These are phyloP conservation scores for Hortaea sp. DNA, from an alignment of 2,329 filamentous ascomycete genomes.

Conservation along the genomic window DNA sequence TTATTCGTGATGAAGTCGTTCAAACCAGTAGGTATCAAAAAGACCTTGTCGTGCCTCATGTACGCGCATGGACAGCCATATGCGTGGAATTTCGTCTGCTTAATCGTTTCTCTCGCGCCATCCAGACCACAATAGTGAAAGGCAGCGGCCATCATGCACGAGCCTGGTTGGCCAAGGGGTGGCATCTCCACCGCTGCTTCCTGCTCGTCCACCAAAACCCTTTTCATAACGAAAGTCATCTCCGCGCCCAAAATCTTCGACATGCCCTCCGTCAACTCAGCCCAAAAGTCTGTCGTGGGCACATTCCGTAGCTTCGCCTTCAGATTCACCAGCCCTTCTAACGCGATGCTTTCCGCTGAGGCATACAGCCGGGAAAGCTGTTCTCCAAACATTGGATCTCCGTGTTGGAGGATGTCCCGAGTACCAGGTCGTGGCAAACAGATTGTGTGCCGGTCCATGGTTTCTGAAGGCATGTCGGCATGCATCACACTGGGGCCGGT, in stretches of 20 bases:
- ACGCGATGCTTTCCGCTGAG: slow-evolving; percentile 48
- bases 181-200: slow-evolving; percentile 50
- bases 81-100: slow-evolving; percentile 54
- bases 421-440: slow-evolving; percentile 14
- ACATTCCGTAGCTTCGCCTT: slow-evolving; percentile 46
- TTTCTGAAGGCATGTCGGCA: too few species aligned
- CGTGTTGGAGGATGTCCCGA: slow-evolving; percentile 5
- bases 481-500: too few species aligned
- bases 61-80: slow-evolving; percentile 56
- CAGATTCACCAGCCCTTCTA: slow-evolving; percentile 49
- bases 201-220: slow-evolving; percentile 50
- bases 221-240: slow-evolving; percentile 58
- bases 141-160: slow-evolving; percentile 54
- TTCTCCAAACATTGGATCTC: slow-evolving; percentile 8
- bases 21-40: slow-evolving; percentile 54
- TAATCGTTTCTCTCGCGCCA: slow-evolving; percentile 43
- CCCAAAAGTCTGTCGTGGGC: slow-evolving; percentile 54
- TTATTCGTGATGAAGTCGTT: slow-evolving; percentile 50
- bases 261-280: slow-evolving; percentile 52
- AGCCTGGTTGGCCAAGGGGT: slow-evolving; percentile 49
- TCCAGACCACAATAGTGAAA: slow-evolving; percentile 54
- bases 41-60: slow-evolving; percentile 64
- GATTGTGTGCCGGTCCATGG: slow-evolving; percentile 13
- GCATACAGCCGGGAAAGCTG: slow-evolving; percentile 13
- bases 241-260: slow-evolving; percentile 54